Evolutionary conservation across 208 protist genomes (phyloP), one percentile per base, ranked within the genome.

Genomic region (Leishmania martiniquensis): DNA sequence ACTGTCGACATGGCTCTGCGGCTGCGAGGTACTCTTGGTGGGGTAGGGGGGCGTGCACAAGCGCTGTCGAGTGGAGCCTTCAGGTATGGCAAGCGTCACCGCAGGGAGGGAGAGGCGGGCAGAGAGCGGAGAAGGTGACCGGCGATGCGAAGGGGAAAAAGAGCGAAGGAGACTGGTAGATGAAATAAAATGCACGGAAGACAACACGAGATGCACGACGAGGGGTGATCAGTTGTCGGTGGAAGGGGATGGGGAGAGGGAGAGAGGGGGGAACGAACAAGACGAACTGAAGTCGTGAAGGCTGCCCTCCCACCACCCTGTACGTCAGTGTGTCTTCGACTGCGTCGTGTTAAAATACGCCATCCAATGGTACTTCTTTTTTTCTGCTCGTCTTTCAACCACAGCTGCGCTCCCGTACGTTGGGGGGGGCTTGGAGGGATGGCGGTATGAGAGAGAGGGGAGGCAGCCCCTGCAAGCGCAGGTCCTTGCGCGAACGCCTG

Each of bases 1-100:
- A 97, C 95, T 49, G 96, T 80, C 22, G 93, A 95, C 92, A 98
- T 95, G 62, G 34, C 34, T 32, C n/a, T 49, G 9, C 6, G 34
- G 2, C 29, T 39, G 42, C n/a, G 63, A 22, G 1, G 63, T 49
- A 39, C 39, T 45, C 5, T 4, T 49, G 4, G n/a, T 15, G n/a
- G 10, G 32, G 32, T 44, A 17, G 55, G 55, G 55, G 34, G n/a
- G 29, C 10, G n/a, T 29, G 55, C 55, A 34, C 55, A 29, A 29
- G 55, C 55, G n/a, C 55, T 62, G 34, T 62, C 55, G 29, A 62
- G 55, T 51, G 7, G n/a, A 34, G 22, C 12, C n/a, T 12, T 34
- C 22, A 3, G 55, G 55, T 37, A 29, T 62, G 22, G n/a, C 22
- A 34, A 25, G 29, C 22, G 52, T 29, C 22, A 25, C 12, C n/a